Conservation (phyloP, 139 green algal genomes). For the Diplosphaera chodatii region DNA sequence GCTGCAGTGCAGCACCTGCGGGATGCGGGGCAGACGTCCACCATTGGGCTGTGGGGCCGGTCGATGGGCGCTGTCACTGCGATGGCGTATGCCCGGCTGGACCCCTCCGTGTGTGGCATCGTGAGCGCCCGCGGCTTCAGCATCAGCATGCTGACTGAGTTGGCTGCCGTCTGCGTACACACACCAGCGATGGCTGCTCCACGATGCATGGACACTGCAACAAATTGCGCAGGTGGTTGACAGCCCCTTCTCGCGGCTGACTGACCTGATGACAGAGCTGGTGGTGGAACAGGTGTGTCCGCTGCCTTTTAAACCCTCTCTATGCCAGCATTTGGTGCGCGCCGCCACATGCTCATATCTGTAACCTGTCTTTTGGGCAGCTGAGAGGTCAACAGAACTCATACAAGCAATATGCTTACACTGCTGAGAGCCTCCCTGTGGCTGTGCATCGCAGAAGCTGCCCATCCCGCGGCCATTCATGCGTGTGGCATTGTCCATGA, state of each 20-base stretch:
- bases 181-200: no score
- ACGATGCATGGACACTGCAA: no score
- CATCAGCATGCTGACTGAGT: no score
- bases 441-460: slow-evolving; percentile 6
- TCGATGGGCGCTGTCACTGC: slow-evolving; percentile 93
- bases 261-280: slow-evolving; percentile 86
- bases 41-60: slow-evolving; percentile 88
- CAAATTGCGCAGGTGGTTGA: slow-evolving; percentile 74
- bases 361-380: no score
- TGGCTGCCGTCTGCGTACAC: no score
- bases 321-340: no score
- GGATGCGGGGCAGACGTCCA: slow-evolving; percentile 36
- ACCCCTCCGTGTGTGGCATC: slow-evolving; percentile 67
- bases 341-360: no score
- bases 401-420: no score
- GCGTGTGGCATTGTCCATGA: slow-evolving; percentile 60
- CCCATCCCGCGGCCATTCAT: slow-evolving; percentile 25
- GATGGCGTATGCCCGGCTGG: slow-evolving; percentile 70
- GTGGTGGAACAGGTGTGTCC: slow-evolving; percentile 67
- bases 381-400: no score
- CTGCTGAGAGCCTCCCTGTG: no score
- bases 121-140: no score
- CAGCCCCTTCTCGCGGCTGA: slow-evolving; percentile 82
- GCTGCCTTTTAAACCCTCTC: no score
- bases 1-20: slow-evolving; percentile 55